Evolutionary conservation across 768 basidiomycete genomes (phyloP), one percentile per base, ranked within the genome.

Genomic region (Boletellus sp.): DNA sequence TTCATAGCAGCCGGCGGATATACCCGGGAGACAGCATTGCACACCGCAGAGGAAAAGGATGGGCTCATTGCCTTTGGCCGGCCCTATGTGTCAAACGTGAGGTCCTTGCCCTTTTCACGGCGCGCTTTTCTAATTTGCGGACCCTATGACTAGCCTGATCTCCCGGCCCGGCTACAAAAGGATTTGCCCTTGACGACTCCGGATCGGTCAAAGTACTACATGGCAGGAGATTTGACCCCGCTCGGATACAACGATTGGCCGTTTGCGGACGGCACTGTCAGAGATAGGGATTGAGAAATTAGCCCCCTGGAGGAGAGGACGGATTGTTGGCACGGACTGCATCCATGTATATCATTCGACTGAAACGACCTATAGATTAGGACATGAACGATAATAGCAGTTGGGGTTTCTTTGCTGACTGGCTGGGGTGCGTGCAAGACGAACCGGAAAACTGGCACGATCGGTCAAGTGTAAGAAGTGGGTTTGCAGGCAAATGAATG

Each of bases 41-140:
- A 15, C 20, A 55, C 54, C 0, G 77, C 73, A 1, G 72, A 77
- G 37, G 56, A 60, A 7, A 34, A 47, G 31, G 56, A 47, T 19
- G 56, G 56, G 20, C 51, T 57, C 0, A 8, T 58, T 6, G 70
- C 72, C 0, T 74, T 69, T 22, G 75, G 70, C 4, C 59, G 76
- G 22, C 47, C 51, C 15, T 75, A 68, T 44, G 67, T 74, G 11
- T 37, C 72, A 3, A 74, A 74, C 45, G 73, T 76, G 51, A 48
- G 73, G 3, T 12, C 26, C 3, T n/a, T 28, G 17, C 9, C 4
- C 26, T 44, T 32, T 3, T 4, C 34, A 20, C 17, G n/a, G 1
- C 9, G 9, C 17, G 7, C 6, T 15, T 6, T 33, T 15, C 34
- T 40, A 1, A 49, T 15, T 12, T 12, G 3, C 6, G 1, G 5